Evolutionary conservation across 257 asterid genomes (phyloP), one percentile per base, ranked within the genome.

Genomic region (Rehmannia glutinosa): DNA sequence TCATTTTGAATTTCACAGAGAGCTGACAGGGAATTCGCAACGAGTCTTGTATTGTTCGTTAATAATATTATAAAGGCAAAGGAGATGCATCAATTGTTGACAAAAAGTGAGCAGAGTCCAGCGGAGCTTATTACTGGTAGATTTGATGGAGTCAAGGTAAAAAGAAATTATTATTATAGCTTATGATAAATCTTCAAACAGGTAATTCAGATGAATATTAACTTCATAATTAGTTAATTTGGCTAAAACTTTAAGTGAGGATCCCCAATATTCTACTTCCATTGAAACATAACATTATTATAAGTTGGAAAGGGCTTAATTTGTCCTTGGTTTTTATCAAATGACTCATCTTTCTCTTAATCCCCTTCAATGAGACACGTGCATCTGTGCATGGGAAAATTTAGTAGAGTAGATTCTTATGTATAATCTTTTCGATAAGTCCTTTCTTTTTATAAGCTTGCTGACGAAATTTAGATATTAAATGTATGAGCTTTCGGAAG

Each of bases 141-240:
- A 78, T 91, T 87, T 85, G 86, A 79, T 62, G 99, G 97, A 69
- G 73, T 94, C 71, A 81, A 88, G 99, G 99, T 94, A 47, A 69
- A 41, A 41, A 71, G 33, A 58, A 16, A 46, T 64, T 49, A 25
- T n/a, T n/a, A 1, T 42, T 39, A 41, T 11, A 47, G 11, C 32
- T 43, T 56, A 10, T 46, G 6, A 25, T 57, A 36, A 49, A 60
- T 39, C 62, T 41, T 33, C 43, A 47, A 17, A 13, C 3, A 27
- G 8, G 54, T 25, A 5, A 52, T 67, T 45, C 68, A 59, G 64
- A 23, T 27, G 25, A 45, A 16, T 8, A 17, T 0, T 51, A 6
- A 19, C 49, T 9, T 53, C 38, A 21, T 27, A 39, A 52, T 43
- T 54, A 25, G 3, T 74, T 62, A 51, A n/a, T 30, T 65, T 62